Evolutionary conservation across 1,284 basidiomycete species (phyloP).

Genomic region (Singerocomus rubriflavus): DNA sequence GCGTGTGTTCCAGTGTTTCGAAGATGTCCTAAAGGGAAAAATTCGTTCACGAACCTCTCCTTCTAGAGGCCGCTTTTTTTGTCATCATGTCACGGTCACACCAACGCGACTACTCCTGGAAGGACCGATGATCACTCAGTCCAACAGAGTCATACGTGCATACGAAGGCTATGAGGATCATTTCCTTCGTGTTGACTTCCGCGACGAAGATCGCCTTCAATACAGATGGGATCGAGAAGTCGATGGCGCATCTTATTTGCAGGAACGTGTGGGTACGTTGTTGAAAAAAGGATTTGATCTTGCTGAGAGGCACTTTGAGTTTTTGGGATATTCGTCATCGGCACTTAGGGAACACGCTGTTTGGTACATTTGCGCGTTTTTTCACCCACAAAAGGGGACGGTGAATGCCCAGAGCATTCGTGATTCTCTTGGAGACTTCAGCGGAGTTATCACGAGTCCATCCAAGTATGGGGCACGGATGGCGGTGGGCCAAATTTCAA

Average conservation of each 20-base stretch:
- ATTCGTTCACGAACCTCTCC: conserved; percentile 23
- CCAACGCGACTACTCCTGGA: conserved; percentile 47
- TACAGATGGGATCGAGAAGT: conserved; percentile 49
- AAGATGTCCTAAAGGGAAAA: conserved; percentile 32
- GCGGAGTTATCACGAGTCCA: conserved; percentile 52
- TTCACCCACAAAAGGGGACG: conserved; percentile 15
- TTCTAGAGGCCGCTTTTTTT: conserved; percentile 42
- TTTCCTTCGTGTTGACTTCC: conserved; percentile 64
- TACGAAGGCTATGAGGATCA: conserved; percentile 44
- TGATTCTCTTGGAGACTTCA: conserved; percentile 61
- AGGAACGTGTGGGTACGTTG: too few species aligned
- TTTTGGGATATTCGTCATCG: conserved; percentile 62
- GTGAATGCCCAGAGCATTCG: conserved; percentile 34
- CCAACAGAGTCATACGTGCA: conserved; percentile 56
- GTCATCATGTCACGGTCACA: conserved; percentile 61
- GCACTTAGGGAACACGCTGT: conserved; percentile 56
- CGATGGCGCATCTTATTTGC: conserved; percentile 28
- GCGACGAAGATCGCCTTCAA: conserved; percentile 55
- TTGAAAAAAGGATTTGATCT: conserved; percentile 21
- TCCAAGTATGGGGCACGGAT: conserved; percentile 79
- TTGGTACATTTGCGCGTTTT: conserved; percentile 56
- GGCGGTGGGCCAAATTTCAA: conserved; percentile 36
- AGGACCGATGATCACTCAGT: conserved; percentile 58
- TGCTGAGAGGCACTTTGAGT: conserved; percentile 52
- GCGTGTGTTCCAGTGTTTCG: conserved; percentile 49